Percentiles rank a stretch among this genome's conserved stretches.
Conservation (phyloP, 495 filamentous ascomycete genomes). For the Xylaria flabelliformis region DNA sequence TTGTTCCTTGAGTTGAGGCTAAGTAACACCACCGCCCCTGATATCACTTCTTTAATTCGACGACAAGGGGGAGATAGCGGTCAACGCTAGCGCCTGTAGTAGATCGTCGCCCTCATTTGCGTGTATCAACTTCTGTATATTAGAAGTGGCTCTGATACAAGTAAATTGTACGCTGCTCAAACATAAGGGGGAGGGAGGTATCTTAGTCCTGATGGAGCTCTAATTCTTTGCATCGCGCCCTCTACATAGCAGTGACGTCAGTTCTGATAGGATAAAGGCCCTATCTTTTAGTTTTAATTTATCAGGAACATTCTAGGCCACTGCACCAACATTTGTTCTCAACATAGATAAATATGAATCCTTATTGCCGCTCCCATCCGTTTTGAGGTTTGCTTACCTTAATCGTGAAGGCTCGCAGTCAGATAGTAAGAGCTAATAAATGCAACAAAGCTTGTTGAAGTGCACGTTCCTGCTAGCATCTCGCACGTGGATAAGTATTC, state of each 20-base stretch:
- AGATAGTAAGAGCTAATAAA: too few relatives aligned
- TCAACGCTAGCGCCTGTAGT: neutral
- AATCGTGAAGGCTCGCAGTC: neutral
- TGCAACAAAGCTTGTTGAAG: too few relatives aligned
- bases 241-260: too few relatives aligned
- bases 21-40: neutral
- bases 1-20: neutral
- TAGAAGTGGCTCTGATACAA: neutral
- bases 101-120: neutral
- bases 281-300: neutral
- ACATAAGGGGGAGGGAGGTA: neutral
- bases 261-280: neutral
- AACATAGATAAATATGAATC: neutral
- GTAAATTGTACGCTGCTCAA: neutral
- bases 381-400: neutral
- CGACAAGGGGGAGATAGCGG: neutral
- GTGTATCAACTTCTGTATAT: neutral
- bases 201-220: neutral
- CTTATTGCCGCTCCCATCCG: neutral
- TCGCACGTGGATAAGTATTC: too few relatives aligned
- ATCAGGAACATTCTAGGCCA: neutral
- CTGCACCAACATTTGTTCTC: neutral
- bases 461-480: too few relatives aligned
- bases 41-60: neutral
- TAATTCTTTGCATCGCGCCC: neutral